phyloP scores from a whole-genome alignment of 1,284 basidiomycete genomes.

The Austroboletus niveus region DNA sequence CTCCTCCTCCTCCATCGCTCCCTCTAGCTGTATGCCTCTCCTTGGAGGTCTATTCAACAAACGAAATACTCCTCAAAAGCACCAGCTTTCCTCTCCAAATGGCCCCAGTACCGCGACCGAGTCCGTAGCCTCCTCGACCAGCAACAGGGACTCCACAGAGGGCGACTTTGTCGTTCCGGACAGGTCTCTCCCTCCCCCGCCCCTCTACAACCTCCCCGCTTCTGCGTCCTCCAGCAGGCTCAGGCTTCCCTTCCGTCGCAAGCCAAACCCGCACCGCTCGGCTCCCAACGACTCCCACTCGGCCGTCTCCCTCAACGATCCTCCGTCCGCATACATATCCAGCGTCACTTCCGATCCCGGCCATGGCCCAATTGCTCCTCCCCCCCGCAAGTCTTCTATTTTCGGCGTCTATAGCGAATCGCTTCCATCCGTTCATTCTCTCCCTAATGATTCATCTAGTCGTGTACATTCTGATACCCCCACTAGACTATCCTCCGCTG shows the following conservation, averaged over 20 bases:
- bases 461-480: conserved; percentile 24
- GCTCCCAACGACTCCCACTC: not conserved
- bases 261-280: not conserved
- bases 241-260: conserved; percentile 37
- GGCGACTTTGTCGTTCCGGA: conserved; percentile 42
- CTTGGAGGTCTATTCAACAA: conserved; percentile 30
- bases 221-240: conserved; percentile 39
- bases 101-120: conserved; percentile 32
- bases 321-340: conserved; percentile 27
- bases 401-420: conserved; percentile 52
- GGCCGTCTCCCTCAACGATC: conserved; percentile 23
- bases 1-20: not conserved
- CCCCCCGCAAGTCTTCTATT: conserved; percentile 56
- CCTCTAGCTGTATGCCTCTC: conserved; percentile 21
- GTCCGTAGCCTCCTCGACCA: conserved; percentile 29
- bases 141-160: conserved; percentile 35
- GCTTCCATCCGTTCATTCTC: conserved; percentile 55
- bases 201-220: conserved; percentile 29
- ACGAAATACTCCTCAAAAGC: conserved; percentile 7
- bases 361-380: conserved; percentile 35
- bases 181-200: conserved; percentile 31
- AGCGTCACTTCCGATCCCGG: conserved; percentile 38
- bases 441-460: conserved; percentile 42
- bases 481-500: conserved; percentile 23
- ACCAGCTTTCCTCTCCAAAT: not conserved